Evolutionary conservation across 768 basidiomycete genomes (phyloP).

Genomic region (Rhizopogon salebrosus): DNA sequence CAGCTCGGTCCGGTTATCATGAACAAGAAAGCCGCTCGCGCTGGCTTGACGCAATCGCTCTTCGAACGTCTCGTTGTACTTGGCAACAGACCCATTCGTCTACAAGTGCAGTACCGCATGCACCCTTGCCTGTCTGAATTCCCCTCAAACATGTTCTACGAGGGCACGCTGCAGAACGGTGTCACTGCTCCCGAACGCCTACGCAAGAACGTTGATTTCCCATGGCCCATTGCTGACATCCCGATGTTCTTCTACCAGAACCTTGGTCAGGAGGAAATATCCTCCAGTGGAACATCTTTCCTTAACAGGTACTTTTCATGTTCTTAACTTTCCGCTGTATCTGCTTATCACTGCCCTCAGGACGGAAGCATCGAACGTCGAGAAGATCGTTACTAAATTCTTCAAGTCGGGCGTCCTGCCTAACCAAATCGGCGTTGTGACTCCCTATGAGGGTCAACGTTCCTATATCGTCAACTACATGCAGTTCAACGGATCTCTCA

Average conservation of each 20-base stretch:
- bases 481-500: constrained; percentile 99
- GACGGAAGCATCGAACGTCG: constrained; percentile 97
- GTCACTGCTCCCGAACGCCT: constrained; percentile 97
- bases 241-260: constrained; percentile 99
- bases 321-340: not conserved
- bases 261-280: constrained; percentile 97
- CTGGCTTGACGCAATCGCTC: constrained; percentile 94
- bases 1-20: constrained; percentile 99
- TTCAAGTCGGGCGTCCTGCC: constrained; percentile 99
- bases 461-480: constrained; percentile 99
- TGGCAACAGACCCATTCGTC: constrained; percentile 92
- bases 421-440: constrained; percentile 94
- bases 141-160: constrained; percentile 99
- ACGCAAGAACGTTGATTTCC: constrained; percentile 98
- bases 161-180: constrained; percentile 97
- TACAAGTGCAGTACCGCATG: constrained; percentile 99
- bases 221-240: constrained; percentile 94
- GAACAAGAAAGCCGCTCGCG: constrained; percentile 99
- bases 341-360: constrained; percentile 33
- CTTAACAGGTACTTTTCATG: constrained; percentile 66
- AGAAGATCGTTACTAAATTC: constrained; percentile 99
- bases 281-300: constrained; percentile 97
- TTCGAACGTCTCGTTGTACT: constrained; percentile 97
- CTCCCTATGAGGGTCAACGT: constrained; percentile 97
- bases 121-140: constrained; percentile 99